These are phyloP conservation scores for Candida silvatica DNA, from an alignment of 805 yeast genomes.

Conservation along the genomic window DNA sequence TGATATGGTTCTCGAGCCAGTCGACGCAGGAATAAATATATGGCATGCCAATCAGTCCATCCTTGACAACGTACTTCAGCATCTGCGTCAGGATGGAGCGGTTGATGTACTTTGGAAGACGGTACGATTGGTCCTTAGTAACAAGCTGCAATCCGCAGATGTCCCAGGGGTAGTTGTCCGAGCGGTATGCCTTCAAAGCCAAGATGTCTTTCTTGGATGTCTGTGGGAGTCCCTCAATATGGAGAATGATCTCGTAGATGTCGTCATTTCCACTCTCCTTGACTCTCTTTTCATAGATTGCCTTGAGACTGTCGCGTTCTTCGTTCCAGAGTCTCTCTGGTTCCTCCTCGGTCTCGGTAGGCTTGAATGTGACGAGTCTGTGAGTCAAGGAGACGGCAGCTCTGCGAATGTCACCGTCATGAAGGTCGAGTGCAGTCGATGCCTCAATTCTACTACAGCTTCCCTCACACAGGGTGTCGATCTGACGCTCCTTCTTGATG, in stretches of 20 bases:
- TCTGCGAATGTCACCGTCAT: slow-evolving; percentile 35
- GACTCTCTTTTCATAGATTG: slow-evolving; percentile 35
- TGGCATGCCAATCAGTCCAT: slow-evolving; percentile 56
- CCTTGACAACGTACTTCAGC: slow-evolving; percentile 32
- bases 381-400: slow-evolving; percentile 45
- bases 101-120: slow-evolving; percentile 65
- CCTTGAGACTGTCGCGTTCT: slow-evolving; percentile 60
- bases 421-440: slow-evolving; percentile 33
- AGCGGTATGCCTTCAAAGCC: slow-evolving; percentile 32
- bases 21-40: slow-evolving; percentile 62
- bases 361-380: slow-evolving; percentile 14
- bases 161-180: slow-evolving; percentile 50
- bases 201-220: slow-evolving; percentile 16
- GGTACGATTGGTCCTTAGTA: slow-evolving; percentile 32
- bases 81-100: slow-evolving; percentile 43
- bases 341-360: slow-evolving; percentile 6
- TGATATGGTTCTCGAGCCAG: slow-evolving; percentile 64
- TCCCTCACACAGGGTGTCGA: slow-evolving; percentile 49
- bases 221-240: slow-evolving; percentile 22
- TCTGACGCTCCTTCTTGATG: slow-evolving; percentile 44
- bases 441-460: slow-evolving; percentile 69
- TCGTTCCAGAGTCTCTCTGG: slow-evolving; percentile 50
- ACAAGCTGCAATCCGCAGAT: slow-evolving; percentile 62
- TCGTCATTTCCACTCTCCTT: slow-evolving; percentile 30
- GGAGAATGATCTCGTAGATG: slow-evolving; percentile 27